Conservation (phyloP, 371 early-diverging fungal genomes). For the Mucor racemosus region DNA sequence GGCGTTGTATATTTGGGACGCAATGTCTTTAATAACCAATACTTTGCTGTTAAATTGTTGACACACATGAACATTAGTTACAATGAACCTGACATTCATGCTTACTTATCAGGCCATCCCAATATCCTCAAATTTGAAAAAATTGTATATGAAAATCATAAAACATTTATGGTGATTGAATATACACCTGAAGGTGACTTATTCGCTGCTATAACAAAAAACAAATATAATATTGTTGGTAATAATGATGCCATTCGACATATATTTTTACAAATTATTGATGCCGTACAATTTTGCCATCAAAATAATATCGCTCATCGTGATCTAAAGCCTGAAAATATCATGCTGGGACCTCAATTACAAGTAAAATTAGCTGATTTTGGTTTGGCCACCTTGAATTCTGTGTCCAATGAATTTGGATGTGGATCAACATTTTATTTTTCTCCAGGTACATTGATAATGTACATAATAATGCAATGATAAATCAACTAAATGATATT, state of each 20-base stretch:
- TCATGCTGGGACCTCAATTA: slow-evolving; percentile 62
- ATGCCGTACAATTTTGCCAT: slow-evolving; percentile 84
- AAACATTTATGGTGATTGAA: slow-evolving; percentile 81
- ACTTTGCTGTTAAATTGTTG: slow-evolving; percentile 70
- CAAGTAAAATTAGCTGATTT: slow-evolving; percentile 77
- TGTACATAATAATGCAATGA: neutral
- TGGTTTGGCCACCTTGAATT: slow-evolving; percentile 75
- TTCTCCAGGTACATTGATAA: slow-evolving; percentile 71
- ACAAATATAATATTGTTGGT: slow-evolving; percentile 52
- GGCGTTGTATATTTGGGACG: slow-evolving; percentile 73
- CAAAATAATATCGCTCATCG: slow-evolving; percentile 81
- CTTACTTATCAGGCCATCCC: slow-evolving; percentile 63
- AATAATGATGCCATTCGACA: slow-evolving; percentile 69
- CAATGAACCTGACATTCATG: slow-evolving; percentile 61
- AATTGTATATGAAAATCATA: slow-evolving; percentile 70
- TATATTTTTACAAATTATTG: slow-evolving; percentile 83
- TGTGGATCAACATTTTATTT: slow-evolving; percentile 91
- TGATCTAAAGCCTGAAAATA: slow-evolving; percentile 94
- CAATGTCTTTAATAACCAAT: slow-evolving; percentile 45
- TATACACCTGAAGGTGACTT: slow-evolving; percentile 79
- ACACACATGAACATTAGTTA: slow-evolving; percentile 47
- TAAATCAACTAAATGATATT: neutral
- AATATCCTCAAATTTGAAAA: slow-evolving; percentile 73
- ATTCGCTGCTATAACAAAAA: slow-evolving; percentile 66
- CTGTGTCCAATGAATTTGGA: slow-evolving; percentile 74